Conservation (phyloP, 1,284 basidiomycete genomes). For the Ceratobasidium sp. region DNA sequence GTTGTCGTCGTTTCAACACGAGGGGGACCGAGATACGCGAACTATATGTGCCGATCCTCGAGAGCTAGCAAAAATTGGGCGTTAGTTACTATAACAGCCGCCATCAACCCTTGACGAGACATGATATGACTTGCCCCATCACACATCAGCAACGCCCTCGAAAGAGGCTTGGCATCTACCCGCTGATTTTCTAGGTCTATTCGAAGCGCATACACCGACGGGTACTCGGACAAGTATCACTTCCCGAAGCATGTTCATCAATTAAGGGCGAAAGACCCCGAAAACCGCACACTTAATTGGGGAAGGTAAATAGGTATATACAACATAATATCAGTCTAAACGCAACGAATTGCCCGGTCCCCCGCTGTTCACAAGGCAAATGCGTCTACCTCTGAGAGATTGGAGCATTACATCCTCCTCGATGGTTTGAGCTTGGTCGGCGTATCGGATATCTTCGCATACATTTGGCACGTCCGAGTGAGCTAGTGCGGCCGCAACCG, state of each 20-base stretch:
- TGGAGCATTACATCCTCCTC: constrained; percentile 21
- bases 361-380: constrained; percentile 17
- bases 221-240: neutral
- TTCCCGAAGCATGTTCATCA: constrained; percentile 12
- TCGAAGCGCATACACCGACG: no score
- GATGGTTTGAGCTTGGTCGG: neutral
- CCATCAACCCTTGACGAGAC: no score
- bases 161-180: no score
- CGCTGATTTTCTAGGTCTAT: no score
- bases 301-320: neutral
- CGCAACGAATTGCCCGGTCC: constrained; percentile 32
- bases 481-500: constrained; percentile 21
- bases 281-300: neutral
- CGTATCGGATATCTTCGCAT: constrained; percentile 22
- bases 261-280: constrained; percentile 1
- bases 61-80: no score
- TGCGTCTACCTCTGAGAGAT: constrained; percentile 1
- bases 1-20: no score
- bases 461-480: constrained; percentile 18
- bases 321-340: constrained; percentile 24
- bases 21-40: no score
- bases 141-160: no score
- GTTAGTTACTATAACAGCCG: no score
- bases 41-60: no score
- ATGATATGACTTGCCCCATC: no score